A percentile compares a stretch with the other conserved stretches of the same genome.
Evolutionary conservation across 495 filamentous ascomycete species (phyloP).

Genomic region (Achaetomiella virescens): DNA sequence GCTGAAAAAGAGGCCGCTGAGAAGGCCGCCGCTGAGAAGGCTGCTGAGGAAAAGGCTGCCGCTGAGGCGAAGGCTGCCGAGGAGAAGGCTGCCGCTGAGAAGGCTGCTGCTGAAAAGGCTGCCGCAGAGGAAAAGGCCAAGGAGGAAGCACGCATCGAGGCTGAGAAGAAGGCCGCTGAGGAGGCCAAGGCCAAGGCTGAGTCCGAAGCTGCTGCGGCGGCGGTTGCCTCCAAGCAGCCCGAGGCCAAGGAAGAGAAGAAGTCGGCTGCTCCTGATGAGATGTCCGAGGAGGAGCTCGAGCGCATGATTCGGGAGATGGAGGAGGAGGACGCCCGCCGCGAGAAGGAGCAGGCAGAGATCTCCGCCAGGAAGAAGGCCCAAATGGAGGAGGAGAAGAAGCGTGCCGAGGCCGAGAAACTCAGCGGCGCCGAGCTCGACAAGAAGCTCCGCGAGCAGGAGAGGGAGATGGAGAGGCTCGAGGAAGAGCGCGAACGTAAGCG

Average conservation of each 20-base stretch:
- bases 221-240: slow-evolving; percentile 19
- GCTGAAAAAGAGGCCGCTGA: slow-evolving; percentile 44
- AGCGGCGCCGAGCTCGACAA: slow-evolving; percentile 49
- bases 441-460: slow-evolving; percentile 48
- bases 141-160: slow-evolving; percentile 14
- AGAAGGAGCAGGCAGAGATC: slow-evolving; percentile 54
- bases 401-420: slow-evolving; percentile 44
- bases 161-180: slow-evolving; percentile 18
- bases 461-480: slow-evolving; percentile 52
- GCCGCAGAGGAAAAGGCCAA: slow-evolving; percentile 32
- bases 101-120: slow-evolving; percentile 43
- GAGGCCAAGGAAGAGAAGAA: slow-evolving; percentile 21
- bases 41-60: slow-evolving; percentile 38
- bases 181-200: slow-evolving; percentile 36
- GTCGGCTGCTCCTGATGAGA: background rate
- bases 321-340: slow-evolving; percentile 46
- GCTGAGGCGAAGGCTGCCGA: slow-evolving; percentile 40
- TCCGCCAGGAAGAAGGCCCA: slow-evolving; percentile 48
- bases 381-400: slow-evolving; percentile 51
- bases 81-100: slow-evolving; percentile 38
- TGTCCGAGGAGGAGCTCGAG: slow-evolving; percentile 32
- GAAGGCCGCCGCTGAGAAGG: slow-evolving; percentile 37
- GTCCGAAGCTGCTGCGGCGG: slow-evolving; percentile 32
- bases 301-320: slow-evolving; percentile 48
- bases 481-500: slow-evolving; percentile 50